Conservation (phyloP, 1,284 basidiomycete species). For the Abortiporus biennis region DNA sequence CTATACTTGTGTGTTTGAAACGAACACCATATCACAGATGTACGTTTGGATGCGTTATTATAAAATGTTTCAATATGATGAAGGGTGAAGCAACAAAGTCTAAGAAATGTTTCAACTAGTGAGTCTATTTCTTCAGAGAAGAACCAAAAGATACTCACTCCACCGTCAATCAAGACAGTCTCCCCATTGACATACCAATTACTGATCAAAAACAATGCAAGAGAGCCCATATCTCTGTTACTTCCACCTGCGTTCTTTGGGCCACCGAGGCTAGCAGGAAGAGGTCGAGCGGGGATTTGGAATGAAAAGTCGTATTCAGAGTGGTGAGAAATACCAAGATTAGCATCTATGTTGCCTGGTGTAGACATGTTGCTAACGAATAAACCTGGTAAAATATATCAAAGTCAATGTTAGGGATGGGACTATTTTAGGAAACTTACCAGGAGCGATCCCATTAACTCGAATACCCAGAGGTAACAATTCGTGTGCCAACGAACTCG, state of each 20-base stretch:
- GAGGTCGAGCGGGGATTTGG: constrained; percentile 28
- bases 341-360: constrained; percentile 23
- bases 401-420: neutral
- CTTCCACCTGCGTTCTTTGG: constrained; percentile 27
- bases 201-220: constrained; percentile 39
- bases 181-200: constrained; percentile 48
- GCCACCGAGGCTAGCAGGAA: constrained; percentile 9
- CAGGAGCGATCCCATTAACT: constrained; percentile 52
- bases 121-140: too few species aligned
- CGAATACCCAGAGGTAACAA: constrained; percentile 44
- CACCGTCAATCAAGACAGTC: neutral
- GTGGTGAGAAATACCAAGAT: constrained; percentile 26
- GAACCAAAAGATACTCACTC: neutral
- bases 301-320: constrained; percentile 20
- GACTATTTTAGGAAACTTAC: constrained; percentile 15
- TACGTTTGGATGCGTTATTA: too few species aligned
- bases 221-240: constrained; percentile 36
- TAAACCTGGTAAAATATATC: constrained; percentile 17
- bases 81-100: too few species aligned
- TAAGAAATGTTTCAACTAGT: too few species aligned
- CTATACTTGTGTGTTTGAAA: too few species aligned
- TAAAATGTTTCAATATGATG: too few species aligned
- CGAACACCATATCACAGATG: too few species aligned
- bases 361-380: constrained; percentile 31
- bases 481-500: constrained; percentile 43